phyloP scores from a whole-genome alignment of 2,329 filamentous ascomycete species.

The Alternaria triticimaculans region DNA sequence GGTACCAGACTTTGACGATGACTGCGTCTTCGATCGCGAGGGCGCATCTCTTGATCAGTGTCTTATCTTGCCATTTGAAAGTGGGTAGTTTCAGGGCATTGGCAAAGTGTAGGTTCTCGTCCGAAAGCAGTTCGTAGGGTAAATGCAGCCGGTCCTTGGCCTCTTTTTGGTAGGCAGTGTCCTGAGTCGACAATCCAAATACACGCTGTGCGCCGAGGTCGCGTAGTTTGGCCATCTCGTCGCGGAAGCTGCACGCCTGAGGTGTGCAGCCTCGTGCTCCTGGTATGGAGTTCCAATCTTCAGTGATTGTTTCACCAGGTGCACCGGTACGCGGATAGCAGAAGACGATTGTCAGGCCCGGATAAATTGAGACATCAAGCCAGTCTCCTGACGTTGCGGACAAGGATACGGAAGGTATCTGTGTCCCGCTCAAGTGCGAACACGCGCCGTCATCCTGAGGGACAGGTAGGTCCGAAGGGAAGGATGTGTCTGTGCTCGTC shows the following conservation, averaged over 20 bases:
- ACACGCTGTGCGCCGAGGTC: slow-evolving; percentile 34
- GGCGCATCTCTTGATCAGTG: slow-evolving; percentile 48
- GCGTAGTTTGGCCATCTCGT: slow-evolving; percentile 29
- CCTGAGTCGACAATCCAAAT: slow-evolving; percentile 51
- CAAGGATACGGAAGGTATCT: slow-evolving; percentile 41
- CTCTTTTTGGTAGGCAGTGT: slow-evolving; percentile 51
- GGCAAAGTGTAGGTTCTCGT: slow-evolving; percentile 47
- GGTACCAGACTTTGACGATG: slow-evolving; percentile 53
- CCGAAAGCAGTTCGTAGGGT: slow-evolving; percentile 52
- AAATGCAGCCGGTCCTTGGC: slow-evolving; percentile 48
- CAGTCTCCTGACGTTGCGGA: slow-evolving; percentile 39
- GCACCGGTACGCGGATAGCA: slow-evolving; percentile 52
- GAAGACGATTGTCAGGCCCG: slow-evolving; percentile 51
- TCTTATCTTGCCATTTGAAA: slow-evolving; percentile 49
- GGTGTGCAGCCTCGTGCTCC: slow-evolving; percentile 54
- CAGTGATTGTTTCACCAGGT: slow-evolving; percentile 50
- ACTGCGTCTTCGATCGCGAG: slow-evolving; percentile 50
- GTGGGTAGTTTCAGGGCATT: slow-evolving; percentile 47
- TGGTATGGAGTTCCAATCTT: slow-evolving; percentile 52
- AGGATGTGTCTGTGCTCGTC: slow-evolving; percentile 27
- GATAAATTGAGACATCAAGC: slow-evolving; percentile 43
- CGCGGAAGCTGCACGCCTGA: slow-evolving; percentile 54
- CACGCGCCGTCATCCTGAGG: slow-evolving; percentile 52
- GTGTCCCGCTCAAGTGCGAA: slow-evolving; percentile 42
- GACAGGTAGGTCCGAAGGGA: slow-evolving; percentile 46